These are phyloP conservation scores for Serendipita indica DNA, from an alignment of 768 basidiomycete genomes.

Conservation along the genomic window DNA sequence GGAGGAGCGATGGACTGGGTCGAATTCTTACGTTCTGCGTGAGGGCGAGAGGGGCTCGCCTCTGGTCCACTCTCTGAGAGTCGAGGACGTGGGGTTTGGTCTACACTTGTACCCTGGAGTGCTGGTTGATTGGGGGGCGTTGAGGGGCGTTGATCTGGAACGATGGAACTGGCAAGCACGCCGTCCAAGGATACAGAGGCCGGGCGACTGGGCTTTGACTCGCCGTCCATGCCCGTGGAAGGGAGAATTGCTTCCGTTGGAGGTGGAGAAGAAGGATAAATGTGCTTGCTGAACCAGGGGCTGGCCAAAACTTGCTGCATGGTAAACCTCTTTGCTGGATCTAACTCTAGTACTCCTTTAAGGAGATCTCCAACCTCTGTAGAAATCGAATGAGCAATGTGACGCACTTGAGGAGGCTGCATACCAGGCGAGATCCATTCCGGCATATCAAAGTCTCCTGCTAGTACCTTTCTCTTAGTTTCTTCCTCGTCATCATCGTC, in stretches of 20 bases:
- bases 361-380: constrained; percentile 80
- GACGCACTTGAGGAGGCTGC: background rate
- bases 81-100: background rate
- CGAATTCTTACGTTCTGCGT: constrained; percentile 13
- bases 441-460: constrained; percentile 81
- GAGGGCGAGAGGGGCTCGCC: background rate
- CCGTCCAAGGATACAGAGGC: background rate
- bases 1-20: constrained; percentile 29
- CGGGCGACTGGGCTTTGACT: constrained; percentile 5
- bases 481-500: constrained; percentile 75
- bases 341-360: constrained; percentile 57
- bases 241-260: background rate
- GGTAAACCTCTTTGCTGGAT: constrained; percentile 56
- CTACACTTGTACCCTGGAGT: background rate
- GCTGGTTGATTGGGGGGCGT: background rate
- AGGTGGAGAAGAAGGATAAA: constrained; percentile 12
- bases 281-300: constrained; percentile 56
- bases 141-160: constrained; percentile 13
- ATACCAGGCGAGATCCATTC: constrained; percentile 79
- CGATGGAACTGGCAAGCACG: constrained; percentile 13
- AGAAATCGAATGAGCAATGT: constrained; percentile 11
- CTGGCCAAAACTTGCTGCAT: constrained; percentile 79
- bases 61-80: background rate
- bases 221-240: background rate
- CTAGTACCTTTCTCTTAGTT: constrained; percentile 74